A percentile compares a stretch with the other conserved stretches of the same genome.
phyloP scores from a whole-genome alignment of 2,329 filamentous ascomycete genomes.

The Sclerotinia sclerotiorum region DNA sequence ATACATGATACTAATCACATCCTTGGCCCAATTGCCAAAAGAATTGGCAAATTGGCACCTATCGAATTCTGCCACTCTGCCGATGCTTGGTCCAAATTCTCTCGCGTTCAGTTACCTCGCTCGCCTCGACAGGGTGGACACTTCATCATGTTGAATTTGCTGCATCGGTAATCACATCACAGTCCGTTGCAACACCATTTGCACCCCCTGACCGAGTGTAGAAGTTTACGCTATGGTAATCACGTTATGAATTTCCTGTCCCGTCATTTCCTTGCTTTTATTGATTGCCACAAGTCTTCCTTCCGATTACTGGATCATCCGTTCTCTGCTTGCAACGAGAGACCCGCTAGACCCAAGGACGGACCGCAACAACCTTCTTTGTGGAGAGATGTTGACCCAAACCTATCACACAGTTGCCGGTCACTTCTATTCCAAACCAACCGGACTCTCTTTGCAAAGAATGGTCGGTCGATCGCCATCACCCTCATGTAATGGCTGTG shows the following conservation, averaged over 20 bases:
- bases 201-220: conserved; percentile 31
- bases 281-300: conserved; percentile 25
- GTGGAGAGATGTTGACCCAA: conserved; percentile 26
- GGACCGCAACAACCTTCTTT: conserved; percentile 28
- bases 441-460: conserved; percentile 24
- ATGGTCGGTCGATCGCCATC: conserved; percentile 19
- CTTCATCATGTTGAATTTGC: conserved; percentile 28
- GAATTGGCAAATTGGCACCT: conserved; percentile 23
- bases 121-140: conserved; percentile 30
- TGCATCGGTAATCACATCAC: conserved; percentile 24
- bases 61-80: conserved; percentile 22
- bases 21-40: conserved; percentile 14
- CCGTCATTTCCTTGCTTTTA: conserved; percentile 30
- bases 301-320: conserved; percentile 30
- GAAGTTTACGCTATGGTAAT: conserved; percentile 29
- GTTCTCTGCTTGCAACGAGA: conserved; percentile 27
- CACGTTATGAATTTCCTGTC: conserved; percentile 38
- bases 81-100: conserved; percentile 18
- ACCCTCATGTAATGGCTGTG: conserved; percentile 2
- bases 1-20: conserved; percentile 23
- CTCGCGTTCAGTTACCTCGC: conserved; percentile 20
- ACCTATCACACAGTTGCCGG: conserved; percentile 33
- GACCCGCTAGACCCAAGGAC: conserved; percentile 26
- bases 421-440: conserved; percentile 27
- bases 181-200: conserved; percentile 27